phyloP scores from a whole-genome alignment of 208 protist genomes.

The Tritrichomonas foetus region DNA sequence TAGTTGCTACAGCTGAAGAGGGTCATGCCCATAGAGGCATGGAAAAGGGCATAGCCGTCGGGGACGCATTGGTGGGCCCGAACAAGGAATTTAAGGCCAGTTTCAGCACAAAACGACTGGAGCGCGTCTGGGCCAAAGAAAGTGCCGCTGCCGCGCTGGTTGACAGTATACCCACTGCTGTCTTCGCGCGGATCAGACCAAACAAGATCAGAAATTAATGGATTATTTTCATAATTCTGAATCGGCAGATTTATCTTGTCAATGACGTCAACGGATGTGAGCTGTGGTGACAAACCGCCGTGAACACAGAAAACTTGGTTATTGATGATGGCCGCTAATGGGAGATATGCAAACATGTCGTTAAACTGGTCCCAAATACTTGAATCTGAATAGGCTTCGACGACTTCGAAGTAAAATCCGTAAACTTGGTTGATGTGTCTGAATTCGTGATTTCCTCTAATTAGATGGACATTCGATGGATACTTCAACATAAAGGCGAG shows the following conservation, averaged over 20 bases:
- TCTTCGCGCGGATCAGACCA: background rate
- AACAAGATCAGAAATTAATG: background rate
- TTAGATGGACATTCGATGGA: background rate
- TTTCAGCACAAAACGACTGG: background rate
- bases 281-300: background rate
- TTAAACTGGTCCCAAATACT: background rate
- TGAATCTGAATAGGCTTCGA: background rate
- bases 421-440: background rate
- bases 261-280: constrained; percentile 83
- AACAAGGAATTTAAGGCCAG: background rate
- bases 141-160: background rate
- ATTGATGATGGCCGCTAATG: background rate
- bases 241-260: background rate
- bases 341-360: background rate
- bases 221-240: background rate
- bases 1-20: too few relatives aligned
- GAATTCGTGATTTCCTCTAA: constrained; percentile 25
- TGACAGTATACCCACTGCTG: background rate
- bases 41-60: background rate
- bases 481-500: background rate
- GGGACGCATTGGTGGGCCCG: background rate
- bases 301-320: background rate
- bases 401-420: background rate
- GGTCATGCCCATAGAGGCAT: too few relatives aligned
- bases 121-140: background rate